These are phyloP conservation scores for Petrea volubilis DNA, from an alignment of 257 asterid genomes.

Conservation along the genomic window DNA sequence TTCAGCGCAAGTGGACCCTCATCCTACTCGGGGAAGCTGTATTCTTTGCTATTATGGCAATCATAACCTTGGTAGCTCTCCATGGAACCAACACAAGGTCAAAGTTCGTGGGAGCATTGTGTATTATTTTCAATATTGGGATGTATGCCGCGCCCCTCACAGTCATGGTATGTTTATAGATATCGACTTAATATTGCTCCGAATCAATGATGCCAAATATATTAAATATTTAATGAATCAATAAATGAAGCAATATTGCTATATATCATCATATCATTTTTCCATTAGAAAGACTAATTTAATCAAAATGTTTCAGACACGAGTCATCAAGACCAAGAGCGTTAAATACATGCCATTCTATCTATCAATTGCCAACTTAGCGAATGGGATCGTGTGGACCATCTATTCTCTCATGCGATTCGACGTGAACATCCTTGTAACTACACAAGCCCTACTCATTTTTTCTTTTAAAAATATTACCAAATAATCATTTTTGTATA, in stretches of 20 bases:
- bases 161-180: conserved; percentile 44
- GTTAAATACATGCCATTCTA: conserved; percentile 80
- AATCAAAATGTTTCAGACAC: conserved; percentile 31
- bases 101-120: conserved; percentile 44
- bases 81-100: conserved; percentile 47
- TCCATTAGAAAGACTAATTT: background rate
- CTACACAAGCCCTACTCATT: too few species aligned
- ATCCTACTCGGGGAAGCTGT: conserved; percentile 29
- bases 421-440: conserved; percentile 63
- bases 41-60: conserved; percentile 18
- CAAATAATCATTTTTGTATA: too few species aligned
- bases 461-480: too few species aligned
- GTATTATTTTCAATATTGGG: conserved; percentile 43
- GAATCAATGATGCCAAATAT: too few species aligned
- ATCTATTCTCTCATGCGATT: conserved; percentile 58
- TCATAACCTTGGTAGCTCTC: conserved; percentile 37
- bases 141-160: conserved; percentile 76
- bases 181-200: background rate
- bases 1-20: conserved; percentile 47
- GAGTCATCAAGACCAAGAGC: conserved; percentile 73
- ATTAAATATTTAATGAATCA: too few species aligned
- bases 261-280: too few species aligned
- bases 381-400: conserved; percentile 65
- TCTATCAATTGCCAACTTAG: conserved; percentile 60
- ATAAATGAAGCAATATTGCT: too few species aligned